phyloP scores from a whole-genome alignment of 2,329 filamentous ascomycete species.

The Colletotrichum trifolii region DNA sequence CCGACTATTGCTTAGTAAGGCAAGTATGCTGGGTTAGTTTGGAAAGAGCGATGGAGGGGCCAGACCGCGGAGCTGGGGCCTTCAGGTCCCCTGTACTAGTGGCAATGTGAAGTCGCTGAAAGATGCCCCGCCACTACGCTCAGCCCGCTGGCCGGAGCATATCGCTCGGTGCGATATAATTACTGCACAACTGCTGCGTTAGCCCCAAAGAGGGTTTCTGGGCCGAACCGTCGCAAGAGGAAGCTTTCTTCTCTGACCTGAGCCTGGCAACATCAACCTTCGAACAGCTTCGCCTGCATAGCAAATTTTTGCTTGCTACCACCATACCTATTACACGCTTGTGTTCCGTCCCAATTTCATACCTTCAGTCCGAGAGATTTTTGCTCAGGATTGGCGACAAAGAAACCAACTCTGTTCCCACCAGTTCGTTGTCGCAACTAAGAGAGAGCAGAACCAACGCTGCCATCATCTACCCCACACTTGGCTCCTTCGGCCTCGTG shows the following conservation, averaged over 20 bases:
- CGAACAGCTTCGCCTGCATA: conserved; percentile 34
- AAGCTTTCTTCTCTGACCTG: conserved; percentile 31
- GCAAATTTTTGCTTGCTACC: conserved; percentile 22
- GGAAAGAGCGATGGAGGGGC: conserved; percentile 13
- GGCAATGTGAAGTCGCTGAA: conserved; percentile 18
- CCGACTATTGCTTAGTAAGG: too few species aligned
- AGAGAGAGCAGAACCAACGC: conserved; percentile 15
- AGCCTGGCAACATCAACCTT: conserved; percentile 29
- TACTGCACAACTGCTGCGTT: conserved; percentile 23
- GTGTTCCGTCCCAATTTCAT: conserved; percentile 1
- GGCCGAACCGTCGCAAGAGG: conserved; percentile 33
- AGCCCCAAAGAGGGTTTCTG: conserved; percentile 33
- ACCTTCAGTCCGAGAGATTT: background rate
- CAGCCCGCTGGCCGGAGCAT: background rate
- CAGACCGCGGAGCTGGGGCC: conserved; percentile 10
- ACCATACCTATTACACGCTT: conserved; percentile 5
- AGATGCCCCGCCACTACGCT: conserved; percentile 3
- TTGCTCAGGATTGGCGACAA: background rate
- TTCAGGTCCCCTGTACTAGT: conserved; percentile 25
- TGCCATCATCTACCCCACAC: conserved; percentile 27
- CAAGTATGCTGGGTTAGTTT: background rate
- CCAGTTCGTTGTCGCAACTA: conserved; percentile 18
- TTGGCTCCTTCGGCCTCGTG: conserved; percentile 5
- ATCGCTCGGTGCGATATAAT: conserved; percentile 18
- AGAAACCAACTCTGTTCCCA: conserved; percentile 11